Base-by-base conservation (phyloP, 352 stramenopile species). In the Vaucheria bursata region DNA sequence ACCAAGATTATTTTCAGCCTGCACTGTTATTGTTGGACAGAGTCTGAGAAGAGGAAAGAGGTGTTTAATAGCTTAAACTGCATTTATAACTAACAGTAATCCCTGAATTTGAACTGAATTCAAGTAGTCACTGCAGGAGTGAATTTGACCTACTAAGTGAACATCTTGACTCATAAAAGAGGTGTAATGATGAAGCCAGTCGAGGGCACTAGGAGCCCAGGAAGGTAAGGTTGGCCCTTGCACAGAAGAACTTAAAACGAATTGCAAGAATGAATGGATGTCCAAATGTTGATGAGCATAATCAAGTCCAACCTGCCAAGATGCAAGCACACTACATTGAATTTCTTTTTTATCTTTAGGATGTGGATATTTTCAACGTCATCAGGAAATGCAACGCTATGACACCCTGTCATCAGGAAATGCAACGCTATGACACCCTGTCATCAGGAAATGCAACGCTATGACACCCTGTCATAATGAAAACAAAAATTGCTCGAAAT, bases 141-240 rank as follows among this genome's bases (percentile, higher is more conserved):
- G 2, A 7, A 68, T 2, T 31, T 31, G 53, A 34, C 53, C 53
- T 2, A 2, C 8, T 2, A 68, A 34, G 6, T 31, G 31, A 2
- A 68, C 53, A 34, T 31, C 31, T 2, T 31, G 53, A 2, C 8
- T 2, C 53, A 68, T 31, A 2, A 7, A 34, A 34, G 2, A 2
- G 2, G 53, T 8, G 8, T 68, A 68, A 7, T 68, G 53, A 34
- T 68, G 53, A 7, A 68, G 53, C 53, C 53, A 68, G 8, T 68
- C 53, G 8, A 7, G 8, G 53, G 2, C 8, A 34, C 31, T 31
- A 7, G 53, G 53, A 34, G 53, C 53, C 53, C 53, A 68, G 53
- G 53, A 68, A 34, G 53, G 53, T 2, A 68, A 34, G 8, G 37
- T 37, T 2, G 53, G 53, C 31, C 53, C 53, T 2, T 34, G 2